These are phyloP conservation scores for Trichophaea hybrida DNA, from an alignment of 2,329 filamentous ascomycete genomes.

Conservation along the genomic window DNA sequence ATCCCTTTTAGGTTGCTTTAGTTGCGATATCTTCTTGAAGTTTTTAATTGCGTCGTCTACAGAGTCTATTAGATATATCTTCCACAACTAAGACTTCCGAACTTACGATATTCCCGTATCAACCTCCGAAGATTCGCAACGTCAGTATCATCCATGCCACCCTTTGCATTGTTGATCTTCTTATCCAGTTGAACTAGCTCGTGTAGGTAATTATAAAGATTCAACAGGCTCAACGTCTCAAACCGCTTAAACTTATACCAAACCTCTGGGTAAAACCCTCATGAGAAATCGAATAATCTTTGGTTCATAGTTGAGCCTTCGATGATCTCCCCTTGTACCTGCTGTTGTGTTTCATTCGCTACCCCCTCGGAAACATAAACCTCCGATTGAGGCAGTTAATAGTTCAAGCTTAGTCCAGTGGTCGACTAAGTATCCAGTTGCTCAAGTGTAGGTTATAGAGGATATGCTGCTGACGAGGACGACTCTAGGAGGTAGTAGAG, in stretches of 20 bases:
- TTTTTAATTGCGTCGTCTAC: not conserved
- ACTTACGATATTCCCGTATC: not conserved
- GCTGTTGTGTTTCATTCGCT: too few species aligned
- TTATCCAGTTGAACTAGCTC: not conserved
- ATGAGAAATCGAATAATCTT: not conserved
- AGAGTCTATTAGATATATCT: not conserved
- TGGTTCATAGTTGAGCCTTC: not conserved
- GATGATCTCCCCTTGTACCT: too few species aligned
- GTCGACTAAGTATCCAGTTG: too few species aligned
- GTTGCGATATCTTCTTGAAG: not conserved
- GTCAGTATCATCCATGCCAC: not conserved
- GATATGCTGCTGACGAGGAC: too few species aligned
- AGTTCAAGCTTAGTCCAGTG: too few species aligned
- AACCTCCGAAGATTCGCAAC: not conserved
- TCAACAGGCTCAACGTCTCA: not conserved
- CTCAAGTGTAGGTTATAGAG: too few species aligned
- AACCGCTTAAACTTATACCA: not conserved
- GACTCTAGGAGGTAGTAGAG: too few species aligned
- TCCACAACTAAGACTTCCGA: not conserved
- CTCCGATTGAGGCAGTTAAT: too few species aligned
- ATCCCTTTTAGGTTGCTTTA: not conserved
- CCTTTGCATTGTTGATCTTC: not conserved
- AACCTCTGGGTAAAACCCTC: not conserved
- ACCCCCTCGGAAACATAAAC: too few species aligned
- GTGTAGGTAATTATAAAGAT: not conserved